These are phyloP conservation scores for Trichoderma gamsii DNA, from an alignment of 495 filamentous ascomycete genomes.

Conservation along the genomic window DNA sequence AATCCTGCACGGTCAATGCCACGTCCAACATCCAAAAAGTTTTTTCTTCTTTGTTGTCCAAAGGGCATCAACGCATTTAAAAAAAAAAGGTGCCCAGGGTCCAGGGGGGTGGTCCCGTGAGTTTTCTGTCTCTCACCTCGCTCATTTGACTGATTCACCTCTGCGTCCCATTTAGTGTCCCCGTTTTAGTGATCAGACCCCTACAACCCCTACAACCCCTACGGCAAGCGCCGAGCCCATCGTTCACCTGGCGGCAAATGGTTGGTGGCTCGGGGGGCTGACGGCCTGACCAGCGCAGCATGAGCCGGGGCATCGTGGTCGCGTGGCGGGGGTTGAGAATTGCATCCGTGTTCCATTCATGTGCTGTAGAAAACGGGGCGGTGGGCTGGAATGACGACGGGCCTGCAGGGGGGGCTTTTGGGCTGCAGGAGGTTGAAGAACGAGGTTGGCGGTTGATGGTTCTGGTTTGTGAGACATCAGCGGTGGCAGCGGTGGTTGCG, in stretches of 20 bases:
- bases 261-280: slow-evolving; percentile 7
- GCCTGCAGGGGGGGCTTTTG: neutral
- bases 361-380: neutral
- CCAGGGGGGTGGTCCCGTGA: neutral
- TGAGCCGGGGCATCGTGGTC: neutral
- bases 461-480: neutral
- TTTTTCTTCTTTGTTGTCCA: neutral
- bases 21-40: neutral
- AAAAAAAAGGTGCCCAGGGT: neutral
- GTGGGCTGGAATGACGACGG: neutral
- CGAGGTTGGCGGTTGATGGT: neutral
- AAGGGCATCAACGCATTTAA: slow-evolving; percentile 13
- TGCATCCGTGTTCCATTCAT: neutral
- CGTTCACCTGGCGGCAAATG: slow-evolving; percentile 7
- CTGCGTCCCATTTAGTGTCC: neutral
- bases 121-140: neutral
- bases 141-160: neutral
- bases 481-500: neutral
- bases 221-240: neutral
- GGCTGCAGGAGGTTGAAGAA: neutral
- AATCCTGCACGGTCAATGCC: neutral
- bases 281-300: neutral
- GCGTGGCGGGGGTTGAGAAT: neutral
- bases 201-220: neutral
- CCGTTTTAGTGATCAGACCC: neutral